Base-by-base conservation (phyloP, 1,284 basidiomycete species). In the Flammula alnicola region DNA sequence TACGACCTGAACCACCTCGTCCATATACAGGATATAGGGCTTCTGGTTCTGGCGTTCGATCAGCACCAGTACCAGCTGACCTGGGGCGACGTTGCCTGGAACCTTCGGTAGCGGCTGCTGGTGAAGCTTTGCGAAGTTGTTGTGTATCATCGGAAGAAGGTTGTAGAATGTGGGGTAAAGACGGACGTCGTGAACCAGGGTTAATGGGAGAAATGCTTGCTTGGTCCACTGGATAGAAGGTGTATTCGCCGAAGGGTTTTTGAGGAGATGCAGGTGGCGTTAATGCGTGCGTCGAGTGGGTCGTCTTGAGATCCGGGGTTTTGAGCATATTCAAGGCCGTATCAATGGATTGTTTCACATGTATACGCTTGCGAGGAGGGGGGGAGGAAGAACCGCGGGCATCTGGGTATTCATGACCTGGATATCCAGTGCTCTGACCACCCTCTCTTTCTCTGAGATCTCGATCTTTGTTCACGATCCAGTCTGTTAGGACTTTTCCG, bases 331-430 rank as follows among this genome's bases (percentile, higher is more conserved):
- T 79, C 47, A 86, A 63, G 3, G 81, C 82, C 41, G 78, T 82
- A 63, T 86, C 83, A 53, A 85, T 80, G 4, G 83, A 84, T 32
- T 77, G 76, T 65, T 85, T 84, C 52, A 84, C 76, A 49, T 79
- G 76, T 50, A 85, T 57, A 39, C 78, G 72, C 61, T 71, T 73
- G 20, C 63, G 62, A 11, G 65, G 60, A 19, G 63, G 57, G 47
- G 61, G 58, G 33, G 63, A 53, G 45, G 36, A 46, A 37, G 32
- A 17, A 7, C 27, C 30, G 20, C 64, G 64, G 5, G 61, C 57
- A 35, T 69, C 68, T 29, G 62, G 49, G 25, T 61, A 59, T 33
- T 62, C 47, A 8, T n/a, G 6, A 32, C 32, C 38, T 39, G 31
- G 31, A 9, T 7, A 7, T 10, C 45, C 45, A 14, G 4, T 22